A percentile compares a stretch with the other conserved stretches of the same genome.
Conservation (phyloP, 228 moss, liverwort and hornwort species). For the Sphagnum fallax region DNA sequence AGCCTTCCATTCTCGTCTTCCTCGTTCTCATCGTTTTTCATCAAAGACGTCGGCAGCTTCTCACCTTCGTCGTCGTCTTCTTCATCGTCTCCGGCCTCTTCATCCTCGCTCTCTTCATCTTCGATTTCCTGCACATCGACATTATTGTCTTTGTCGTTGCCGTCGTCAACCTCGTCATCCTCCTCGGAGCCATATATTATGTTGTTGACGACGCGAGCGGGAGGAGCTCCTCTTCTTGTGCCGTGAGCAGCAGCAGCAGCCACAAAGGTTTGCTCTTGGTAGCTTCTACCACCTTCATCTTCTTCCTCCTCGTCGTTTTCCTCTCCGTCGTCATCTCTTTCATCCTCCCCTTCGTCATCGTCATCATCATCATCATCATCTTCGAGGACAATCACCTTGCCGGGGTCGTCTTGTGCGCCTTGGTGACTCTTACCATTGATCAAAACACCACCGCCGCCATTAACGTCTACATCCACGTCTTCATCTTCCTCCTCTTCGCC, state of each 20-base stretch:
- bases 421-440: conserved; percentile 48
- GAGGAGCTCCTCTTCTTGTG: conserved; percentile 11
- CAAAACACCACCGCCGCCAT: conserved; percentile 32
- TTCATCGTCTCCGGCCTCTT: conserved; percentile 42
- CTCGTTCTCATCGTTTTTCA: conserved; percentile 60
- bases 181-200: conserved; percentile 49
- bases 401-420: conserved; percentile 37
- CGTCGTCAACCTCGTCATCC: conserved; percentile 65
- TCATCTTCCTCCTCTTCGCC: conserved; percentile 51
- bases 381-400: conserved; percentile 31
- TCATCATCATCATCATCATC: conserved; percentile 32
- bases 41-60: conserved; percentile 55
- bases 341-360: conserved; percentile 40
- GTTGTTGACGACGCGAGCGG: conserved; percentile 1
- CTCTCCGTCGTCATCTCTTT: conserved; percentile 43
- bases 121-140: conserved; percentile 69
- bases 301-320: conserved; percentile 58
- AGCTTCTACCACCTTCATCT: conserved; percentile 54
- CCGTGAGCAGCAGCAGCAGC: conserved; percentile 28
- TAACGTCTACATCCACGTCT: conserved; percentile 43
- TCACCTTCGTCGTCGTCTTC: conserved; percentile 48
- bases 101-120: conserved; percentile 59
- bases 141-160: conserved; percentile 41
- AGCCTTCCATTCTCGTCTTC: conserved; percentile 65
- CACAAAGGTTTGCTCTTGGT: conserved; percentile 40